These are phyloP conservation scores for Suillus subalutaceus DNA, from an alignment of 768 basidiomycete genomes.

Conservation along the genomic window DNA sequence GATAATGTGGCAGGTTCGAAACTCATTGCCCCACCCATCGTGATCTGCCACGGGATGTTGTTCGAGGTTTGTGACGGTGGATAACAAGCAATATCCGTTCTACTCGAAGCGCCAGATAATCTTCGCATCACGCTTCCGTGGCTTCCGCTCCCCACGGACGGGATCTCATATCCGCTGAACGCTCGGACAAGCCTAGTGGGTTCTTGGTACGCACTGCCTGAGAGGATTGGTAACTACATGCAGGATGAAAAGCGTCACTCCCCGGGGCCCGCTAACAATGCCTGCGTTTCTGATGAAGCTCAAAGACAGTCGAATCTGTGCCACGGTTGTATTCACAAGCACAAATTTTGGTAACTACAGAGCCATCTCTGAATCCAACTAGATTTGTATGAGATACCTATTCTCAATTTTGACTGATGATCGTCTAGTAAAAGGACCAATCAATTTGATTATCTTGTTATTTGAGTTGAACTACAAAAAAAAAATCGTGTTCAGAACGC, in stretches of 20 bases:
- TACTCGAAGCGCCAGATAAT: neutral
- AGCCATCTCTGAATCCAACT: neutral
- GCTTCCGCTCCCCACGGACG: neutral
- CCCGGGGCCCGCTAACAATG: neutral
- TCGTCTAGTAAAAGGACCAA: neutral
- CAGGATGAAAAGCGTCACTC: too few relatives aligned
- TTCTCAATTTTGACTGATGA: neutral
- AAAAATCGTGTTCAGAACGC: neutral
- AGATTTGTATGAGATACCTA: neutral
- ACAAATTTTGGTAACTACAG: neutral
- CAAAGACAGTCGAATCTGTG: neutral
- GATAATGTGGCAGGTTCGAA: neutral
- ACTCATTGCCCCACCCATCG: neutral
- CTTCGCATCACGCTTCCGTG: neutral
- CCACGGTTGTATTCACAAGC: neutral
- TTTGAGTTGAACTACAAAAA: neutral
- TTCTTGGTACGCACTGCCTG: too few relatives aligned
- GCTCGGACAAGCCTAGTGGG: too few relatives aligned
- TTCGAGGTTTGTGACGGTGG: neutral
- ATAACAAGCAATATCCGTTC: neutral
- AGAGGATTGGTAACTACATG: too few relatives aligned
- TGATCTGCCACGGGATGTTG: neutral
- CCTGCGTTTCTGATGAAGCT: neutral
- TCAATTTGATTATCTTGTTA: neutral
- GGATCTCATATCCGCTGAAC: neutral